These are phyloP conservation scores for Solanum rostratum DNA, from an alignment of 257 asterid genomes.

Conservation along the genomic window DNA sequence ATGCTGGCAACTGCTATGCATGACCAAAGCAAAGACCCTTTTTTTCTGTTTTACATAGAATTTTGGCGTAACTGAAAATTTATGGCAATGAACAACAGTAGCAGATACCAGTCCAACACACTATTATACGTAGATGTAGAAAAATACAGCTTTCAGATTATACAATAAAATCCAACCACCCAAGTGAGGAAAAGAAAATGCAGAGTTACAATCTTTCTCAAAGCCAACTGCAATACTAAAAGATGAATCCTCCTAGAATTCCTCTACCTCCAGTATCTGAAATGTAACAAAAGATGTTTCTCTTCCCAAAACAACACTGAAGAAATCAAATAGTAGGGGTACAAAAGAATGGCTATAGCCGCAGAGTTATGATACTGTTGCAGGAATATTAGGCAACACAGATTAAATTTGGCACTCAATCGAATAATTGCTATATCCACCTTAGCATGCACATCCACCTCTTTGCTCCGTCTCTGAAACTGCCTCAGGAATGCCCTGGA, in stretches of 20 bases:
- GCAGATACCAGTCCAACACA: neutral
- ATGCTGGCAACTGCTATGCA: neutral
- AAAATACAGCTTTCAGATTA: neutral
- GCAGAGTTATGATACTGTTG: neutral
- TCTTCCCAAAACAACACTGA: neutral
- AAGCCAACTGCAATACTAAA: neutral
- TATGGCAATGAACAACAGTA: neutral
- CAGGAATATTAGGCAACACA: neutral
- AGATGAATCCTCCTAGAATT: neutral
- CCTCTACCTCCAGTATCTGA: neutral
- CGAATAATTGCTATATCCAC: neutral
- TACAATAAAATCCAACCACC: neutral
- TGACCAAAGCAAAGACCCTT: neutral
- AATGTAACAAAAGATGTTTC: neutral
- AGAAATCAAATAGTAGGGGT: constrained; percentile 3
- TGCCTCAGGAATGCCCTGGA: constrained; percentile 73
- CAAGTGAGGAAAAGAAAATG: neutral
- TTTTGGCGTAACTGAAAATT: neutral
- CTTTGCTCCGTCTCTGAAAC: constrained; percentile 72
- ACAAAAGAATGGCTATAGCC: constrained; percentile 22
- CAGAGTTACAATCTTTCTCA: neutral
- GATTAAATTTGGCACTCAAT: neutral
- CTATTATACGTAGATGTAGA: neutral
- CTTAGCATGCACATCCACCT: constrained; percentile 90
- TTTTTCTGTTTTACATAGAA: neutral